phyloP scores from a whole-genome alignment of 2,329 filamentous ascomycete species.

The Phaeosphaeria sp. region DNA sequence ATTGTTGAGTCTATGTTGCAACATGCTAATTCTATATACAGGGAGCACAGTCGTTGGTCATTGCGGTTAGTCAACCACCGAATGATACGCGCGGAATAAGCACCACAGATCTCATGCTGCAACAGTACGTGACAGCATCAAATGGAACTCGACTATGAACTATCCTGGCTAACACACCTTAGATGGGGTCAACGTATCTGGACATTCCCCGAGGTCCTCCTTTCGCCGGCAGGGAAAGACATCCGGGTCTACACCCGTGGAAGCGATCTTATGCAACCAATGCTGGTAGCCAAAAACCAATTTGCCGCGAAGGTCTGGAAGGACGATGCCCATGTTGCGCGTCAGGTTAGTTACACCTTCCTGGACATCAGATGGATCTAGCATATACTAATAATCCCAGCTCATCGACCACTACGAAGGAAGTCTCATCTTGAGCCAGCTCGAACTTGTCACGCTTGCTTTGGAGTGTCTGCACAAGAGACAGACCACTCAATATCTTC shows the following conservation, averaged over 20 bases:
- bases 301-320: constrained; percentile 51
- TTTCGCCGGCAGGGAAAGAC: constrained; percentile 36
- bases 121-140: constrained; percentile 34
- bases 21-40: neutral
- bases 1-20: neutral
- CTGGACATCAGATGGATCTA: neutral
- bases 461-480: constrained; percentile 51
- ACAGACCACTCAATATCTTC: constrained; percentile 44
- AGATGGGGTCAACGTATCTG: constrained; percentile 53
- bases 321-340: constrained; percentile 45
- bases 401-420: constrained; percentile 57
- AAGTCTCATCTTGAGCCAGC: constrained; percentile 47
- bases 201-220: constrained; percentile 55
- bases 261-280: constrained; percentile 25
- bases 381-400: constrained; percentile 17
- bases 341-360: constrained; percentile 21
- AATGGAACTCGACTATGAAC: too few relatives aligned
- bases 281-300: constrained; percentile 48
- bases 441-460: constrained; percentile 52
- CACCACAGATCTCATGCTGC: constrained; percentile 41
- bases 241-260: constrained; percentile 45
- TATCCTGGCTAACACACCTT: too few relatives aligned
- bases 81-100: constrained; percentile 24
- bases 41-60: constrained; percentile 49
- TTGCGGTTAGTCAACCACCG: constrained; percentile 47